phyloP scores from a whole-genome alignment of 2,329 filamentous ascomycete species.

The Magnaporthiopsis rhizophila region DNA sequence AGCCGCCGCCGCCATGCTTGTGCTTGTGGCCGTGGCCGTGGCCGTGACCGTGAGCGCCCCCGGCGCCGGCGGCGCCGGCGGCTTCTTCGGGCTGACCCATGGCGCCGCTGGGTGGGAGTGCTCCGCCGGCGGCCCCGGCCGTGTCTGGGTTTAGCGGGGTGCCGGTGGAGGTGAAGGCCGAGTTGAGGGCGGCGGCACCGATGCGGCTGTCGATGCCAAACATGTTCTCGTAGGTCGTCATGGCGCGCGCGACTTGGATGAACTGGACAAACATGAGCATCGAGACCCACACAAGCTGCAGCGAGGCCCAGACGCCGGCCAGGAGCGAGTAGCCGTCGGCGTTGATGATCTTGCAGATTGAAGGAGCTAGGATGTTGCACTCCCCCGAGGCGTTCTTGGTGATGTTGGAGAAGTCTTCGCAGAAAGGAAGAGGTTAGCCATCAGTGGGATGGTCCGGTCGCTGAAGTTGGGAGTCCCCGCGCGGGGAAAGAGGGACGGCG shows the following conservation, averaged over 20 bases:
- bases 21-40: slow-evolving; percentile 35
- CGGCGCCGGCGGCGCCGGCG: slow-evolving; percentile 28
- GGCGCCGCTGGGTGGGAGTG: slow-evolving; percentile 40
- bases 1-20: slow-evolving; percentile 48
- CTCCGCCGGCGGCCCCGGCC: slow-evolving; percentile 31
- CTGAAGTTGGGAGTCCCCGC: background rate
- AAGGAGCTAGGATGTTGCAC: slow-evolving; percentile 70
- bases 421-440: background rate
- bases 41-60: slow-evolving; percentile 28
- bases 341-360: slow-evolving; percentile 68
- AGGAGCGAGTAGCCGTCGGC: slow-evolving; percentile 79
- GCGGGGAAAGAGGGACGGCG: slow-evolving; percentile 1
- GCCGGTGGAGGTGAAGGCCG: slow-evolving; percentile 71
- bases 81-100: slow-evolving; percentile 33
- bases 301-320: slow-evolving; percentile 66
- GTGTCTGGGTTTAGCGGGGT: slow-evolving; percentile 62
- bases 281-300: slow-evolving; percentile 92
- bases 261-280: slow-evolving; percentile 95
- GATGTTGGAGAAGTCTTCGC: slow-evolving; percentile 53
- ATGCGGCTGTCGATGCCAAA: slow-evolving; percentile 61
- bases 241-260: slow-evolving; percentile 81
- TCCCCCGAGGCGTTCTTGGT: slow-evolving; percentile 41
- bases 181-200: slow-evolving; percentile 46
- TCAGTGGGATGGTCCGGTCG: background rate
- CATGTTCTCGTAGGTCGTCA: slow-evolving; percentile 98